Conservation (phyloP, 2,329 filamentous ascomycete species). For the Aspergillus chevalieri region DNA sequence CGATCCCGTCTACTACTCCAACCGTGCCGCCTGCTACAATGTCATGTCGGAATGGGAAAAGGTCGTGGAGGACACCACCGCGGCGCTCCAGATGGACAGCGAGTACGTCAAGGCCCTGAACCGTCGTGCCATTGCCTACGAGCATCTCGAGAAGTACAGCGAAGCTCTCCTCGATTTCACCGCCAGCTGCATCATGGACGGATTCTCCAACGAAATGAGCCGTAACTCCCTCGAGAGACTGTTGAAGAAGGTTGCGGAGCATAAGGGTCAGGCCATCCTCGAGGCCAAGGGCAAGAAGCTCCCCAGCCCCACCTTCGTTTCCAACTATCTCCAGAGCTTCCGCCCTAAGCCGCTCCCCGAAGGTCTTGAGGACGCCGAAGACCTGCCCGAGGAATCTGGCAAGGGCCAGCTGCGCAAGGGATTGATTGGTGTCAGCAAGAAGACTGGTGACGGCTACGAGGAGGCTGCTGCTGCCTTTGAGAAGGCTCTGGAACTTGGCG, state of each 20-base stretch:
- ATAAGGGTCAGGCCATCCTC: constrained; percentile 86
- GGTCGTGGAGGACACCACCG: constrained; percentile 94
- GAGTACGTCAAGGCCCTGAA: constrained; percentile 98
- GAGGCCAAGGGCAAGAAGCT: constrained; percentile 74
- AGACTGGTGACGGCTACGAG: constrained; percentile 85
- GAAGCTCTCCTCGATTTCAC: constrained; percentile 97
- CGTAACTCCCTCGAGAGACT: constrained; percentile 86
- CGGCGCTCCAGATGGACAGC: constrained; percentile 84
- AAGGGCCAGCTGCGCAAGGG: constrained; percentile 82
- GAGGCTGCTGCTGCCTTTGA: constrained; percentile 82
- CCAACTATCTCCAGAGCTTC: constrained; percentile 99
- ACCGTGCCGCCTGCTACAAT: constrained; percentile 95
- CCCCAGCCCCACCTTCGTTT: constrained; percentile 91
- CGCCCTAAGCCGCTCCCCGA: constrained; percentile 70
- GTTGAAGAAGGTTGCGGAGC: constrained; percentile 92
- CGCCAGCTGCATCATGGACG: constrained; percentile 97
- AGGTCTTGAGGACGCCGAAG: constrained; percentile 75
- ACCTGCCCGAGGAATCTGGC: constrained; percentile 70
- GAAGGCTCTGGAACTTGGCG: constrained; percentile 74
- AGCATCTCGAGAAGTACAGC: constrained; percentile 83
- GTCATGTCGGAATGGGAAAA: constrained; percentile 89
- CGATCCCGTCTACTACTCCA: constrained; percentile 97
- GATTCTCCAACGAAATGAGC: constrained; percentile 85
- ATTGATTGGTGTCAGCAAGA: constrained; percentile 71
- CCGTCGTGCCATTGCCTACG: constrained; percentile 91